A percentile compares a stretch with the other conserved stretches of the same genome.
phyloP scores from a whole-genome alignment of 805 yeast species.

The Sungouiozyma ichnusensis region DNA sequence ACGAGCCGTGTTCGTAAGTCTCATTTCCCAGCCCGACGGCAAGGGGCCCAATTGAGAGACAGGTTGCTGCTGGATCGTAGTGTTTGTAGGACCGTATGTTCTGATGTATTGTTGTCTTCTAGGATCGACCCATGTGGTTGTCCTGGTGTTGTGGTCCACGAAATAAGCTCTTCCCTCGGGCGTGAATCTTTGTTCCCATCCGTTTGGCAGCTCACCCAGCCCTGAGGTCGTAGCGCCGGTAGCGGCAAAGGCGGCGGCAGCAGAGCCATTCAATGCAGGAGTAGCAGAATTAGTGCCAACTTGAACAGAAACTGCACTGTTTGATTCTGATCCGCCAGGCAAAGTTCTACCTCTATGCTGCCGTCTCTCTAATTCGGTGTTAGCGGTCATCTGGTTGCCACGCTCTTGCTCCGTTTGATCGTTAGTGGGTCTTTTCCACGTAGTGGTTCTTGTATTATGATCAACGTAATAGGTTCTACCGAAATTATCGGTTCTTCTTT shows the following conservation, averaged over 20 bases:
- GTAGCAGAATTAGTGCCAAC: conserved; percentile 38
- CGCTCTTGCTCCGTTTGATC: conserved; percentile 67
- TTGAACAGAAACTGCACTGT: conserved; percentile 29
- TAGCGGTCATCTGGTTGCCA: conserved; percentile 47
- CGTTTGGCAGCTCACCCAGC: conserved; percentile 92
- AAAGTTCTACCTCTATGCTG: conserved; percentile 85
- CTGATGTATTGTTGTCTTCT: conserved; percentile 97
- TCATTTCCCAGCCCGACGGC: conserved; percentile 99
- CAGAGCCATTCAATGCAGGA: conserved; percentile 41
- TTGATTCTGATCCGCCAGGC: conserved; percentile 41
- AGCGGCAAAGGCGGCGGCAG: conserved; percentile 58
- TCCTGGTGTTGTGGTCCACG: conserved; percentile 98
- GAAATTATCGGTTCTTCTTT: conserved; percentile 91
- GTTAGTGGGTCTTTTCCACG: conserved; percentile 95
- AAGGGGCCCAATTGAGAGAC: conserved; percentile 95
- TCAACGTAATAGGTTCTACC: conserved; percentile 98
- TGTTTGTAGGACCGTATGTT: conserved; percentile 74
- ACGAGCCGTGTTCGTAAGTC: conserved; percentile 95
- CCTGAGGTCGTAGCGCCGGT: conserved; percentile 86
- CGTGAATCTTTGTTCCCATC: conserved; percentile 98
- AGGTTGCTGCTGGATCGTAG: conserved; percentile 95
- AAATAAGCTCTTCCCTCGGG: conserved; percentile 98
- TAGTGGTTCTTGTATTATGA: conserved; percentile 93
- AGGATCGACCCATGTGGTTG: conserved; percentile 99
- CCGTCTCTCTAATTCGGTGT: conserved; percentile 79